Conservation (phyloP, 2,329 filamentous ascomycete genomes). For the Xylaria hypoxylon region DNA sequence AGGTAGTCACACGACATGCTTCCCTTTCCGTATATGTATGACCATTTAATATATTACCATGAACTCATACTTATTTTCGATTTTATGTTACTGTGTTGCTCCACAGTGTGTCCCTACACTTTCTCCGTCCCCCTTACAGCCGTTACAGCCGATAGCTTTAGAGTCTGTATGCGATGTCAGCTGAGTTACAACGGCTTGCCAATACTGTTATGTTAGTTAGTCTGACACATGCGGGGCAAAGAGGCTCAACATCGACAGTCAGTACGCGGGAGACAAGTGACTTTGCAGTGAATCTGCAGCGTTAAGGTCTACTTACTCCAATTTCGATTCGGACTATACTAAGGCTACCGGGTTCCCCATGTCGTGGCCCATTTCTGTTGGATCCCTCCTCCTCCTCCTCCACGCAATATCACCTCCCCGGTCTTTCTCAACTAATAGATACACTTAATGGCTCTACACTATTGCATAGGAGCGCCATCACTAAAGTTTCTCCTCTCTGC, state of each 20-base stretch:
- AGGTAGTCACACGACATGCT: neutral
- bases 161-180: neutral
- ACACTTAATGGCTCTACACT: constrained; percentile 6
- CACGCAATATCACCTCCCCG: constrained; percentile 2
- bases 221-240: constrained; percentile 10
- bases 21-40: constrained; percentile 1
- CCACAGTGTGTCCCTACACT: neutral
- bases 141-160: neutral
- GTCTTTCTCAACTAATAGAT: constrained; percentile 4
- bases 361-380: constrained; percentile 27
- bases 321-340: constrained; percentile 4
- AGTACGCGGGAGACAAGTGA: constrained; percentile 22
- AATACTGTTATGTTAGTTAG: constrained; percentile 5
- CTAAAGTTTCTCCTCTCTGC: neutral
- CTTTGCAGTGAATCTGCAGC: constrained; percentile 19
- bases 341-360: constrained; percentile 17
- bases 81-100: neutral
- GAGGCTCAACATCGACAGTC: constrained; percentile 6
- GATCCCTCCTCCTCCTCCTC: constrained; percentile 19
- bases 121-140: neutral
- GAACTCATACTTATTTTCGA: neutral
- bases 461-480: constrained; percentile 14
- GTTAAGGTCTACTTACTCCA: constrained; percentile 29
- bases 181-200: constrained; percentile 15
- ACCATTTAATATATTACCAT: constrained; percentile 1